A percentile compares a stretch with the other conserved stretches of the same genome.
phyloP scores from a whole-genome alignment of 2,329 filamentous ascomycete genomes.

The Coccinonectria pachysandricola region DNA sequence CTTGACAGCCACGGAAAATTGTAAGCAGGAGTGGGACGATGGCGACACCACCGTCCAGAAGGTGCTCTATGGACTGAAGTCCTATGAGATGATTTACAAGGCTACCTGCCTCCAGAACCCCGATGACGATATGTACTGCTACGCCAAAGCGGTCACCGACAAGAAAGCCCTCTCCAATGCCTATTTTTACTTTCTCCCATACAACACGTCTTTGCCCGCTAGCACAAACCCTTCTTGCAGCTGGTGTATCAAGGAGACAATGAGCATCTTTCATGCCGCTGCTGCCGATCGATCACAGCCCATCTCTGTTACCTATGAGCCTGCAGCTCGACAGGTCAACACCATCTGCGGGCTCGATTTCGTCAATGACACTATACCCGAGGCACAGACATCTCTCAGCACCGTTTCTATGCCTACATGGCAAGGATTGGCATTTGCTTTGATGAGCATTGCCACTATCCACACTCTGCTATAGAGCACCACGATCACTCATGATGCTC shows the following conservation, averaged over 20 bases:
- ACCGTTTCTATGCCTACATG: conserved; percentile 10
- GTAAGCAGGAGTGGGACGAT: conserved; percentile 57
- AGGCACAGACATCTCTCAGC: conserved; percentile 13
- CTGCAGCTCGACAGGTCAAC: conserved; percentile 66
- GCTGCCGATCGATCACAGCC: conserved; percentile 55
- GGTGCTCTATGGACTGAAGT: conserved; percentile 63
- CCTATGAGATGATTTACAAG: conserved; percentile 69
- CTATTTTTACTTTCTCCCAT: conserved; percentile 77
- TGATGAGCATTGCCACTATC: conserved; percentile 9
- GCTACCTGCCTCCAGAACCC: conserved; percentile 70
- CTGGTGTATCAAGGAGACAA: conserved; percentile 65
- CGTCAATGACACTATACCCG: conserved; percentile 45
- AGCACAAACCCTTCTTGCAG: conserved; percentile 64
- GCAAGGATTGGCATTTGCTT: conserved; percentile 6
- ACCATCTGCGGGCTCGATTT: conserved; percentile 48
- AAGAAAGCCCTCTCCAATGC: conserved; percentile 56
- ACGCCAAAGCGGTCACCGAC: conserved; percentile 77
- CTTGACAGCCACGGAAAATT: conserved; percentile 53
- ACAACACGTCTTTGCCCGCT: conserved; percentile 61
- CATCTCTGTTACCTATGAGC: conserved; percentile 57
- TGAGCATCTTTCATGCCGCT: conserved; percentile 67
- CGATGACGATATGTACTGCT: conserved; percentile 61
- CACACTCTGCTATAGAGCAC: conserved; percentile 11
- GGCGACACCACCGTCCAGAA: conserved; percentile 62
- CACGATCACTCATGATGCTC: too few relatives aligned